Conservation (phyloP, 73 alveolate genomes). For the Stentor roeselii region DNA sequence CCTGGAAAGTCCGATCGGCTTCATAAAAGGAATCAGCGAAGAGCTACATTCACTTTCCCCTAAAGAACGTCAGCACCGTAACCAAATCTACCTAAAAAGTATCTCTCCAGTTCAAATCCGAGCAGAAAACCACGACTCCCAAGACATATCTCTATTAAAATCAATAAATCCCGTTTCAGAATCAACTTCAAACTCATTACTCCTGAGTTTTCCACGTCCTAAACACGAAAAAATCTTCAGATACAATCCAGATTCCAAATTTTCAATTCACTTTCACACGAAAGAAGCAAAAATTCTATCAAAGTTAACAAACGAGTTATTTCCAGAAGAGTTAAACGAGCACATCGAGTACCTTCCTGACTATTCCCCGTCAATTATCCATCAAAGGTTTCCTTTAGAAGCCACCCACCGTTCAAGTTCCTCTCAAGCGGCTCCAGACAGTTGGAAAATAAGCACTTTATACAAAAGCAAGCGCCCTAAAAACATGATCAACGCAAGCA, state of each 20-base stretch:
- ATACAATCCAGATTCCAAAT: background rate
- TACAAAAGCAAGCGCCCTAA: no score
- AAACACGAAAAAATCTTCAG: background rate
- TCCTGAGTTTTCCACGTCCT: no score
- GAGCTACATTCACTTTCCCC: conserved; percentile 1
- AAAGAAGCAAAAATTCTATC: background rate
- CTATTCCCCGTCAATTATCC: background rate
- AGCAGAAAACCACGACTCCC: background rate
- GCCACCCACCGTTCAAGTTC: background rate
- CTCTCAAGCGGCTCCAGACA: background rate
- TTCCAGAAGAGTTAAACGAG: conserved; percentile 11
- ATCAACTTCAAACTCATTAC: no score
- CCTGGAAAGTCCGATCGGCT: background rate
- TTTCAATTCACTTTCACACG: background rate
- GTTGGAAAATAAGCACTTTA: background rate
- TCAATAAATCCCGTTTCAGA: background rate
- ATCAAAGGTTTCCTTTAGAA: background rate
- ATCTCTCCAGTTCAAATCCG: conserved; percentile 8
- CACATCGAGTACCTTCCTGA: conserved; percentile 6
- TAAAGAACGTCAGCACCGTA: background rate
- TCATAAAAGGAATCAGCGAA: conserved; percentile 8
- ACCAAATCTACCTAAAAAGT: conserved; percentile 19
- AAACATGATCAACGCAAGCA: background rate
- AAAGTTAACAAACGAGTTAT: background rate
- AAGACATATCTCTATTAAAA: background rate